A percentile compares a stretch with the other conserved stretches of the same genome.
phyloP scores from a whole-genome alignment of 306 rosid species.

The Fragaria vesca region DNA sequence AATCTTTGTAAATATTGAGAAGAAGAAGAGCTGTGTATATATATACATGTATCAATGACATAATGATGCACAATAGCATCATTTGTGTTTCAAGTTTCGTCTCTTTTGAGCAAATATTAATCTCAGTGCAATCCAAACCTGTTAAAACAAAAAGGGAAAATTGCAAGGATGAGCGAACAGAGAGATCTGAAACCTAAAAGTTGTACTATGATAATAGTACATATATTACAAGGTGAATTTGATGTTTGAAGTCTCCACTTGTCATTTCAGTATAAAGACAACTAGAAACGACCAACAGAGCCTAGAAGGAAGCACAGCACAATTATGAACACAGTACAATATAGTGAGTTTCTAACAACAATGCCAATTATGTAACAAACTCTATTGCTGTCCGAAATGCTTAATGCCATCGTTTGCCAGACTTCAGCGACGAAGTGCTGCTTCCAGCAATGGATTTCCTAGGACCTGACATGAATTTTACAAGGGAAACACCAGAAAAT shows the following conservation, averaged over 20 bases:
- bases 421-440: slow-evolving; percentile 60
- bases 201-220: slow-evolving; percentile 9
- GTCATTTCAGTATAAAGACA: slow-evolving; percentile 41
- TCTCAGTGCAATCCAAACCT: background rate
- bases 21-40: too few species aligned
- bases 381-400: slow-evolving; percentile 23
- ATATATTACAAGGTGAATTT: slow-evolving; percentile 29
- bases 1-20: too few species aligned
- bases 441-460: slow-evolving; percentile 39
- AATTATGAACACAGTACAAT: slow-evolving; percentile 15
- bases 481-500: background rate
- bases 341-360: slow-evolving; percentile 32
- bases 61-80: background rate
- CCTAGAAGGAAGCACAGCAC: slow-evolving; percentile 6
- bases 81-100: background rate
- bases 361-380: slow-evolving; percentile 6
- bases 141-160: background rate
- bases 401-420: slow-evolving; percentile 71
- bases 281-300: slow-evolving; percentile 31
- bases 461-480: slow-evolving; percentile 48
- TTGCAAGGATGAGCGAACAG: background rate
- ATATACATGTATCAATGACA: background rate
- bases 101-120: background rate
- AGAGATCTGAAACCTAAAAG: background rate
- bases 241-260: slow-evolving; percentile 32